Conservation (phyloP, 805 yeast species). For the Candida insectorum region DNA sequence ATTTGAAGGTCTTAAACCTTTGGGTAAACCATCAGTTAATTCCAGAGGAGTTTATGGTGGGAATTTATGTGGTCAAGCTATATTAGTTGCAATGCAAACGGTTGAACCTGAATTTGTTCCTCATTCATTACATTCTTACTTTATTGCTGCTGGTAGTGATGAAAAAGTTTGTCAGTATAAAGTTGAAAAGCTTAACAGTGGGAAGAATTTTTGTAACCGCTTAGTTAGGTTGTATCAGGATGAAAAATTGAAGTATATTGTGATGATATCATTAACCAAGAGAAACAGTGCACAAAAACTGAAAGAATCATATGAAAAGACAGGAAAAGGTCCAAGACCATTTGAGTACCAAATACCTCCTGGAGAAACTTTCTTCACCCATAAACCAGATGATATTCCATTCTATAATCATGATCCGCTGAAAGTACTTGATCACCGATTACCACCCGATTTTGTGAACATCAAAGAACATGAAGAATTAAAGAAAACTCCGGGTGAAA, state of each 20-base stretch:
- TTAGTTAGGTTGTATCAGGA: conserved; percentile 28
- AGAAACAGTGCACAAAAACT: conserved; percentile 22
- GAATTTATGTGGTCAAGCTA: conserved; percentile 36
- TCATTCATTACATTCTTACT: conserved; percentile 39
- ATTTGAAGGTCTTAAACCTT: conserved; percentile 23
- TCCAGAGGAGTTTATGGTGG: conserved; percentile 43
- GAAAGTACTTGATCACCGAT: conserved; percentile 21
- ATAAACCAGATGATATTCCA: conserved; percentile 16
- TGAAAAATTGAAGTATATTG: conserved; percentile 26
- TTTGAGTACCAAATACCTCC: conserved; percentile 31
- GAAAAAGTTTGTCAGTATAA: conserved; percentile 23
- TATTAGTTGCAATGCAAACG: conserved; percentile 35
- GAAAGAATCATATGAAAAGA: conserved; percentile 12
- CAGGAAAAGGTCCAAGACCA: conserved; percentile 23
- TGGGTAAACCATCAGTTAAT: conserved; percentile 25
- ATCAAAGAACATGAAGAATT: conserved; percentile 19
- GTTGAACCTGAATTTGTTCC: conserved; percentile 28
- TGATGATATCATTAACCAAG: conserved; percentile 33
- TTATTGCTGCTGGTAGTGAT: conserved; percentile 37
- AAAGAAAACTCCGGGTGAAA: conserved; percentile 23
- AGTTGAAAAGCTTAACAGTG: conserved; percentile 33
- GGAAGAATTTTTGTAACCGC: conserved; percentile 34
- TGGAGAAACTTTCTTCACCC: conserved; percentile 19
- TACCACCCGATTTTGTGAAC: conserved; percentile 24
- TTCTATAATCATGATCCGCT: conserved; percentile 12